phyloP scores from a whole-genome alignment of 495 filamentous ascomycete genomes.

The Saxophila tyrrhenica region DNA sequence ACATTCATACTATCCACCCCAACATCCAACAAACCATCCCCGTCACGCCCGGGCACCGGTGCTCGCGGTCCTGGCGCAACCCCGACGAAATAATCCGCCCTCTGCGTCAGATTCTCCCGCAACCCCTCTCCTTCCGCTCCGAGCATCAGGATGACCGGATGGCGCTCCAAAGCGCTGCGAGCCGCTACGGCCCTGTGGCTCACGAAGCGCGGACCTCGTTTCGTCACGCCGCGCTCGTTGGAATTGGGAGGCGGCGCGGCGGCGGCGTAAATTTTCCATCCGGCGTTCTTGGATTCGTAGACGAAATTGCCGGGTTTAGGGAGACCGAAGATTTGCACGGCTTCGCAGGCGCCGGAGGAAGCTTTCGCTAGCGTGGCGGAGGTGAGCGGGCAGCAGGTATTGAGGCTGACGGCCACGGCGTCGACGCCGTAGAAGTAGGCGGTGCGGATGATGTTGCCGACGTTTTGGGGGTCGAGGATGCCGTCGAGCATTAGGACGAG shows the following conservation, averaged over 20 bases:
- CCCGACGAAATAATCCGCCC: slow-evolving; percentile 50
- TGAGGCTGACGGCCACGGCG: slow-evolving; percentile 35
- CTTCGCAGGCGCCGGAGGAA: slow-evolving; percentile 74
- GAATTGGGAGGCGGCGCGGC: slow-evolving; percentile 35
- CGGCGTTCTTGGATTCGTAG: slow-evolving; percentile 48
- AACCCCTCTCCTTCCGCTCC: slow-evolving; percentile 77
- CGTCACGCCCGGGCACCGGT: too few species aligned
- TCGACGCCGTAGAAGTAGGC: slow-evolving; percentile 78
- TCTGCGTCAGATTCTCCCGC: slow-evolving; percentile 43
- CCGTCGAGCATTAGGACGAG: slow-evolving; percentile 72
- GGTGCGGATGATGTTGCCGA: slow-evolving; percentile 78
- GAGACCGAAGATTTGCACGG: slow-evolving; percentile 57
- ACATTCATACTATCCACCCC: slow-evolving; percentile 78
- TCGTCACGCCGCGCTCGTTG: neutral
- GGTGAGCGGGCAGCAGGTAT: slow-evolving; percentile 54
- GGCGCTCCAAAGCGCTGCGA: slow-evolving; percentile 37
- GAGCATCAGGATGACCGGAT: slow-evolving; percentile 67
- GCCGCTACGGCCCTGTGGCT: neutral
- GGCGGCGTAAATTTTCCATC: slow-evolving; percentile 79
- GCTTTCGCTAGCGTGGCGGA: slow-evolving; percentile 72
- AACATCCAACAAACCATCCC: slow-evolving; percentile 6
- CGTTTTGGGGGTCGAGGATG: slow-evolving; percentile 76
- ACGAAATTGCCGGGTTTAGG: slow-evolving; percentile 58
- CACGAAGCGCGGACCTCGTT: neutral
- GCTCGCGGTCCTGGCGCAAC: slow-evolving; percentile 33